Percentiles rank a stretch among this genome's conserved stretches.
Conservation (phyloP, 2,329 filamentous ascomycete species). For the Monilinia fructicola region DNA sequence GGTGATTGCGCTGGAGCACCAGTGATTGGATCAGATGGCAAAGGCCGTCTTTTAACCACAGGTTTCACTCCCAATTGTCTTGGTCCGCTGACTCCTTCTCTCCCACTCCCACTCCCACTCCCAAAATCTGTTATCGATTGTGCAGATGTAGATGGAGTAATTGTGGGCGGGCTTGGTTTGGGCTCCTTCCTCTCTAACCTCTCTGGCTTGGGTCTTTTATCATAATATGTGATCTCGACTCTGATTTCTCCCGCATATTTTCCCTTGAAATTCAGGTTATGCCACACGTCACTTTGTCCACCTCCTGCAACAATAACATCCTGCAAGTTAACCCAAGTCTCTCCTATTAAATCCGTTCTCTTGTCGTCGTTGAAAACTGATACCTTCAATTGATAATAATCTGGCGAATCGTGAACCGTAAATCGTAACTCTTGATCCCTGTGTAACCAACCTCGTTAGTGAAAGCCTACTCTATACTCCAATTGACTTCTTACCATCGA, state of each 20-base stretch:
- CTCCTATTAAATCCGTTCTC: conserved; percentile 93
- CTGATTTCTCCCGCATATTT: conserved; percentile 96
- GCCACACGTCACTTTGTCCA: conserved; percentile 93
- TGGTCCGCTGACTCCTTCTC: conserved; percentile 43
- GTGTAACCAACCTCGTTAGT: conserved; percentile 32
- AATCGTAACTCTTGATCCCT: conserved; percentile 99
- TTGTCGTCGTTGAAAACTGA: conserved; percentile 99
- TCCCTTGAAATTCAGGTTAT: conserved; percentile 79
- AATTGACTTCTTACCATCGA: conserved; percentile 67
- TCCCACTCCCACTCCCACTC: conserved; percentile 26
- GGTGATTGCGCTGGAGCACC: conserved; percentile 41
- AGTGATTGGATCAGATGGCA: conserved; percentile 73
- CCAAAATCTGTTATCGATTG: conserved; percentile 32
- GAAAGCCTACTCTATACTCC: not conserved
- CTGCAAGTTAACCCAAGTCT: conserved; percentile 83
- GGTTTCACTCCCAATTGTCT: conserved; percentile 50
- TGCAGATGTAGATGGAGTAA: conserved; percentile 39
- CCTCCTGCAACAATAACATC: conserved; percentile 81
- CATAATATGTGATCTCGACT: conserved; percentile 96
- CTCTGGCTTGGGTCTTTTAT: conserved; percentile 78
- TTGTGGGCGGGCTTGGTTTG: conserved; percentile 33
- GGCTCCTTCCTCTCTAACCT: conserved; percentile 56
- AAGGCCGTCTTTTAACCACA: conserved; percentile 76
- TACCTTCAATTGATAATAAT: conserved; percentile 94
- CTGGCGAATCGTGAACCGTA: conserved; percentile 90